A percentile compares a stretch with the other conserved stretches of the same genome.
Conservation (phyloP, 768 basidiomycete genomes). For the Lentinula guzmanii region DNA sequence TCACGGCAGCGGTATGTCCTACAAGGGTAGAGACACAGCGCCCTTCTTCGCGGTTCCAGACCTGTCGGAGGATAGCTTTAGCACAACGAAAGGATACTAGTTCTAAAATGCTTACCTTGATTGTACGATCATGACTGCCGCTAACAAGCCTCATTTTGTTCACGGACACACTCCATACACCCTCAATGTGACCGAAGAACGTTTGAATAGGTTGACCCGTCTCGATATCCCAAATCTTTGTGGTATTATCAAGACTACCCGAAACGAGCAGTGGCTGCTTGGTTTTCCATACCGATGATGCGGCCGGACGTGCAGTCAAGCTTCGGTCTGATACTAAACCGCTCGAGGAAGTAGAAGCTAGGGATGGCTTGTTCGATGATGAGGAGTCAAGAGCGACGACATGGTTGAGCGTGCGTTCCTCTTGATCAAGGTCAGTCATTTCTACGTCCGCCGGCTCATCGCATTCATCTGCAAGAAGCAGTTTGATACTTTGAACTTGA, state of each 20-base stretch:
- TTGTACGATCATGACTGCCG: slow-evolving; percentile 93
- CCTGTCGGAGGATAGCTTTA: slow-evolving; percentile 36
- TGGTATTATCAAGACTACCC: slow-evolving; percentile 90
- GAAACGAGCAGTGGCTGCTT: slow-evolving; percentile 78
- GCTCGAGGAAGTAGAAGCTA: not conserved
- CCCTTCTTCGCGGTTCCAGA: slow-evolving; percentile 91
- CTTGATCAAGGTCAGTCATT: slow-evolving; percentile 11
- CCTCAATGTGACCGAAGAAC: slow-evolving; percentile 96
- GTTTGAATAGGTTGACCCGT: slow-evolving; percentile 72
- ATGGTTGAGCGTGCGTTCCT: slow-evolving; percentile 13
- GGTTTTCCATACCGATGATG: slow-evolving; percentile 14
- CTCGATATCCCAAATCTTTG: slow-evolving; percentile 95
- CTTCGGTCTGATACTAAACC: not conserved
- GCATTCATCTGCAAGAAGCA: slow-evolving; percentile 63
- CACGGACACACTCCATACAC: slow-evolving; percentile 93
- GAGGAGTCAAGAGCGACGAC: not conserved
- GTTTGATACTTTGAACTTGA: slow-evolving; percentile 87
- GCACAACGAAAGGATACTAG: not conserved
- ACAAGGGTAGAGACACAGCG: slow-evolving; percentile 85
- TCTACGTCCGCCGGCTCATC: slow-evolving; percentile 21
- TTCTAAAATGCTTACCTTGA: slow-evolving; percentile 61
- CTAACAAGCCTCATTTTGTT: slow-evolving; percentile 90
- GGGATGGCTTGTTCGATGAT: not conserved
- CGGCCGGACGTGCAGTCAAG: not conserved
- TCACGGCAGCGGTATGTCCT: slow-evolving; percentile 92